phyloP scores from a whole-genome alignment of 371 early-diverging fungal species.

The Dichotomocladium elegans region DNA sequence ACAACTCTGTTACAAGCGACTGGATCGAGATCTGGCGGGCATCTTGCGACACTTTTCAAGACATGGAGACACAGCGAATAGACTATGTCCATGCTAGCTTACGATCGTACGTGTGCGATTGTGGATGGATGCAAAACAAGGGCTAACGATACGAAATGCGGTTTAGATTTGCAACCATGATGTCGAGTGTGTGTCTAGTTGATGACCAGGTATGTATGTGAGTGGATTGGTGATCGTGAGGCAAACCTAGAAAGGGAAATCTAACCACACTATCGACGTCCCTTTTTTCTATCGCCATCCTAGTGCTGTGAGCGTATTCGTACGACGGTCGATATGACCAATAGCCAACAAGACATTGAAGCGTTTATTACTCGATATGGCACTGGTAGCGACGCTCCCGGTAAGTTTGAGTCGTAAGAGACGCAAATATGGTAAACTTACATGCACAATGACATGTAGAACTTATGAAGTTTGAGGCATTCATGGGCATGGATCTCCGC shows the following conservation, averaged over 20 bases:
- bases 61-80: conserved; percentile 40
- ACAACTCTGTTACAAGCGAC: conserved; percentile 21
- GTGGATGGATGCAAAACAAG: not conserved
- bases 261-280: no score
- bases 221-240: not conserved
- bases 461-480: conserved; percentile 9
- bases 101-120: conserved; percentile 28
- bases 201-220: conserved; percentile 38
- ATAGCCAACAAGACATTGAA: conserved; percentile 32
- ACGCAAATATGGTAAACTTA: no score
- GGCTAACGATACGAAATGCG: not conserved
- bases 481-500: conserved; percentile 3
- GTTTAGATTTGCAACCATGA: conserved; percentile 39
- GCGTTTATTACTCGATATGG: conserved; percentile 26
- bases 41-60: conserved; percentile 33
- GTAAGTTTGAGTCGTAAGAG: no score
- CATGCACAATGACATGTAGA: no score
- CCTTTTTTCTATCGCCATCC: not conserved
- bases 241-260: no score
- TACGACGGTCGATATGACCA: conserved; percentile 34
- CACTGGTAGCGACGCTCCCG: conserved; percentile 31
- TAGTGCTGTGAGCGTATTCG: conserved; percentile 41
- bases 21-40: conserved; percentile 32
- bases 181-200: conserved; percentile 38
- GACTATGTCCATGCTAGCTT: conserved; percentile 32